Percentiles rank a stretch among this genome's conserved stretches.
phyloP scores from a whole-genome alignment of 768 basidiomycete genomes.

The Dentipellis fragilis region DNA sequence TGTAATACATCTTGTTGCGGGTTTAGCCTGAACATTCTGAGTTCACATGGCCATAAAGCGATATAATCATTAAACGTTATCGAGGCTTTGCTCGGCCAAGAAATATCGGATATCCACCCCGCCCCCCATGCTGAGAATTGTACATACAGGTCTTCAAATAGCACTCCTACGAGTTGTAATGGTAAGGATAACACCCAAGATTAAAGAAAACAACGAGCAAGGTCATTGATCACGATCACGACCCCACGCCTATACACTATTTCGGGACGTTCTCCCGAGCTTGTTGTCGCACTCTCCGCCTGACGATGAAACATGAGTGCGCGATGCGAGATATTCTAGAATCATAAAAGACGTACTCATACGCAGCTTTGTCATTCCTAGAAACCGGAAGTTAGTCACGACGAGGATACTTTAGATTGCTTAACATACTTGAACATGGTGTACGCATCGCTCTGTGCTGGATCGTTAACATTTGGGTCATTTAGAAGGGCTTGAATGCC shows the following conservation, averaged over 20 bases:
- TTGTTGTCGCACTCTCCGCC: conserved; percentile 74
- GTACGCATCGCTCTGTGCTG: conserved; percentile 97
- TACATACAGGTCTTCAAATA: too few relatives aligned
- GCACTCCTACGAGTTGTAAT: too few relatives aligned
- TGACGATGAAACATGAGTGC: conserved; percentile 18
- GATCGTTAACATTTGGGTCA: conserved; percentile 94
- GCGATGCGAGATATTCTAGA: not conserved
- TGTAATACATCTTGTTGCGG: too few relatives aligned
- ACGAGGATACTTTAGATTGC: not conserved
- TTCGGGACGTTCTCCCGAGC: conserved; percentile 87
- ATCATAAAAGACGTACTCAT: conserved; percentile 55
- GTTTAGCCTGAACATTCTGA: too few relatives aligned
- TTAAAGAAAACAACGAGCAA: too few relatives aligned
- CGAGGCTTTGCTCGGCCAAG: too few relatives aligned
- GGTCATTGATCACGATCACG: too few relatives aligned
- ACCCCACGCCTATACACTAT: conserved; percentile 26
- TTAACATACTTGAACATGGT: conserved; percentile 93
- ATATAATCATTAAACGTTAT: too few relatives aligned
- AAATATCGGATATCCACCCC: too few relatives aligned
- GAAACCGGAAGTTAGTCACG: not conserved
- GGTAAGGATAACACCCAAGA: too few relatives aligned
- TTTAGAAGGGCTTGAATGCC: conserved; percentile 95
- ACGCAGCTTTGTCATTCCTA: conserved; percentile 90
- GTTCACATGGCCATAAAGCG: too few relatives aligned
- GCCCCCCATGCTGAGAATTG: too few relatives aligned